These are phyloP conservation scores for Casuarina cunninghamiana DNA, from an alignment of 306 rosid genomes.

Conservation along the genomic window DNA sequence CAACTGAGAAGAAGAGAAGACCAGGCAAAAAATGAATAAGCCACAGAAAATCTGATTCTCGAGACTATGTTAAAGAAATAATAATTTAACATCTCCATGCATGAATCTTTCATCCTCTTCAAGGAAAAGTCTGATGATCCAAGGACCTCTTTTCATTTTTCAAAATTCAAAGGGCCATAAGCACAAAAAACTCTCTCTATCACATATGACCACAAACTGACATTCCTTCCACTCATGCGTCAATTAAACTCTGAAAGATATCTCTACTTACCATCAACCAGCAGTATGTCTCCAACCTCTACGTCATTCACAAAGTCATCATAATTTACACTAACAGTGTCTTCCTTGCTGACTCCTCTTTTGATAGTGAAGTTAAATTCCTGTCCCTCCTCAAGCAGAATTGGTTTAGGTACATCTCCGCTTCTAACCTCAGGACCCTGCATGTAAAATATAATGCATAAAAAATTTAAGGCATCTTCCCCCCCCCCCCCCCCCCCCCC, in stretches of 20 bases:
- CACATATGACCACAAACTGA: constrained; percentile 1
- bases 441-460: constrained; percentile 11
- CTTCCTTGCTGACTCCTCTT: constrained; percentile 74
- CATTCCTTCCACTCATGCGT: constrained; percentile 13
- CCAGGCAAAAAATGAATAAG: background rate
- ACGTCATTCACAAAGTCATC: constrained; percentile 91
- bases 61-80: background rate
- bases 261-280: constrained; percentile 74
- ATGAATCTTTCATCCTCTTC: background rate
- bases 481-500: too few relatives aligned
- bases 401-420: constrained; percentile 80
- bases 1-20: background rate
- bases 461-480: background rate
- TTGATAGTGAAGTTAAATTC: constrained; percentile 79
- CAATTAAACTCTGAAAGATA: constrained; percentile 8
- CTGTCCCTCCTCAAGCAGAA: constrained; percentile 71
- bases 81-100: background rate
- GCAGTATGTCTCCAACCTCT: constrained; percentile 77
- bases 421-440: constrained; percentile 99
- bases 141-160: background rate
- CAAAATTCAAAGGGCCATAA: constrained; percentile 1
- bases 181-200: constrained; percentile 5
- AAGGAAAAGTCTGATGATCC: background rate
- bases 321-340: constrained; percentile 89
- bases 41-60: background rate